Base-by-base conservation (phyloP, 257 asterid species). In the Fraxinus americana region DNA sequence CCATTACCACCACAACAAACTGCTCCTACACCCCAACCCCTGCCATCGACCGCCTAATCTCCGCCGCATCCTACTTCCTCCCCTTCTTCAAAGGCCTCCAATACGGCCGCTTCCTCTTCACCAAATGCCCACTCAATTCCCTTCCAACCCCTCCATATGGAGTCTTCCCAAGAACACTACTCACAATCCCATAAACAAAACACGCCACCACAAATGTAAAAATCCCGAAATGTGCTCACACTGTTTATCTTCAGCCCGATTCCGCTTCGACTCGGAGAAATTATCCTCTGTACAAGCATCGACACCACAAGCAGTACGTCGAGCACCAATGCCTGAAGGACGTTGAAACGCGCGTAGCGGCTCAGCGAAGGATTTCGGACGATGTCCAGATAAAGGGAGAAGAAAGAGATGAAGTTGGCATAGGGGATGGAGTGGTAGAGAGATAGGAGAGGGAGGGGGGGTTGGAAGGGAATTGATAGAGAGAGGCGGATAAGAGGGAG, bases 61-160 rank as follows among this genome's bases (percentile, higher is more conserved):
- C 99, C 70, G 92, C 97, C 72, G 92, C 86, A 0, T 82, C 99
- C n/a, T 95, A 93, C 87, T 93, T 93, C 77, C 92, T 95, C 79
- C 98, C 99, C 1, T 83, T 95, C 80, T 86, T 93, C 92, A 93
- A 95, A 83, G 93, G 97, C 81, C 85, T 95, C 78, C 96, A 93
- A 52, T 95, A 95, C 87, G 96, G 97, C 5, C 93, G 97, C 2
- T 95, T 88, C 92, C 91, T 95, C 25, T 88, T 95, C 89, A 39
- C 92, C 4, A 91, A 85, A 71, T 95, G 78, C 89, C 99, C 99
- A 0, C 19, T 92, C 97, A 32, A 54, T 81, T 21, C 98, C 99
- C 0, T 85, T 95, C 71, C 89, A 89, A 75, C n/a, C n/a, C n/a
- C n/a, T n/a, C n/a, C n/a, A n/a, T n/a, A n/a, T n/a, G n/a, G n/a